Conservation (phyloP, 1,139 yeast genomes). For the Nadsonia commutata region DNA sequence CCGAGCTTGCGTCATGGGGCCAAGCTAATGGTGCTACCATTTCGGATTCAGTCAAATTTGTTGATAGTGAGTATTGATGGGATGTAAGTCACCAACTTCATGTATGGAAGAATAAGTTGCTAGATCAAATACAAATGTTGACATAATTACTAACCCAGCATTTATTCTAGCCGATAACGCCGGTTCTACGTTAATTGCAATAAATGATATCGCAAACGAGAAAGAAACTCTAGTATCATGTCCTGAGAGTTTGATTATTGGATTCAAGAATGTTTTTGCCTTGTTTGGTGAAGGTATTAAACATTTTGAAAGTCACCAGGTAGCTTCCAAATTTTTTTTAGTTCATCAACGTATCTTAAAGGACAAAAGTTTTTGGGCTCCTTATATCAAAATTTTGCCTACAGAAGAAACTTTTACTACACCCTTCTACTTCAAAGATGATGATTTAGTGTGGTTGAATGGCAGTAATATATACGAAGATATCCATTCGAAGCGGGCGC, state of each 20-base stretch:
- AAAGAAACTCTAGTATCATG: constrained; percentile 14
- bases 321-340: constrained; percentile 14
- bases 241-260: constrained; percentile 14
- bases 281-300: constrained; percentile 9
- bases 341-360: constrained; percentile 12
- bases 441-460: constrained; percentile 35
- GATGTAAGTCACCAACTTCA: no score
- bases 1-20: constrained; percentile 8
- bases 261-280: constrained; percentile 14
- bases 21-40: constrained; percentile 6
- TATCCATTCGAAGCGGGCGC: constrained; percentile 1
- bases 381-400: constrained; percentile 53
- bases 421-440: constrained; percentile 49
- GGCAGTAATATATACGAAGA: constrained; percentile 38
- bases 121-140: no score
- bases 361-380: constrained; percentile 18
- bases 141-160: not conserved
- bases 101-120: no score
- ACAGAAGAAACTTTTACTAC: constrained; percentile 31
- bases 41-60: not conserved
- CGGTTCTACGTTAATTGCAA: constrained; percentile 14
- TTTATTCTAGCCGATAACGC: not conserved
- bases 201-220: constrained; percentile 9
- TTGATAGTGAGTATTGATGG: not conserved
- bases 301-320: constrained; percentile 8